Conservation (phyloP, 257 asterid species). For the Mitragyna speciosa region DNA sequence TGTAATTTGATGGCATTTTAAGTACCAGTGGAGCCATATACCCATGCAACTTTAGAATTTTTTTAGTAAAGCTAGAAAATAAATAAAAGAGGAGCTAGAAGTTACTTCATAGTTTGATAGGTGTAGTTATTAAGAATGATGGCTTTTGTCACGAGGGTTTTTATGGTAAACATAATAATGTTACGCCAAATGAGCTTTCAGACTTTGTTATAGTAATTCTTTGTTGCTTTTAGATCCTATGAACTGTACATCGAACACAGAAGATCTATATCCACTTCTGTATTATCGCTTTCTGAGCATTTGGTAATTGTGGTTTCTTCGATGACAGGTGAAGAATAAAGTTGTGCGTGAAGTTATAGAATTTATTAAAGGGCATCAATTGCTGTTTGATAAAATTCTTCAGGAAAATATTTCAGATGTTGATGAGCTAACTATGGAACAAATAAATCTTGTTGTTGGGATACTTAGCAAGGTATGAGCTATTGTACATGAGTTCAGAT, state of each 20-base stretch:
- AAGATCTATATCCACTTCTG: neutral
- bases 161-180: neutral
- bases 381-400: constrained; percentile 84
- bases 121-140: neutral
- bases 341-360: constrained; percentile 85
- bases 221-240: no score
- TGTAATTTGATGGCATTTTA: neutral
- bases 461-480: constrained; percentile 78
- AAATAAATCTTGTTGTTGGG: constrained; percentile 71
- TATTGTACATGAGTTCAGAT: constrained; percentile 11
- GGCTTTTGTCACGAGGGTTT: neutral
- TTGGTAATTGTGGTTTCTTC: neutral
- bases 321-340: constrained; percentile 79
- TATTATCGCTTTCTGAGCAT: neutral
- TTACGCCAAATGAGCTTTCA: neutral
- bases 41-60: neutral
- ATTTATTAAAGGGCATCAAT: constrained; percentile 72
- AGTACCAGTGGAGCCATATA: neutral
- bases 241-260: neutral
- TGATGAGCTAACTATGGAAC: constrained; percentile 76
- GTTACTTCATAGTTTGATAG: neutral
- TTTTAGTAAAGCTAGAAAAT: neutral
- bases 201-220: neutral
- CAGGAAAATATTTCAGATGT: constrained; percentile 70
- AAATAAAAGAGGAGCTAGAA: neutral